Base-by-base conservation (phyloP, 23 red algal species). In the Cyanidioschyzon merolae region DNA sequence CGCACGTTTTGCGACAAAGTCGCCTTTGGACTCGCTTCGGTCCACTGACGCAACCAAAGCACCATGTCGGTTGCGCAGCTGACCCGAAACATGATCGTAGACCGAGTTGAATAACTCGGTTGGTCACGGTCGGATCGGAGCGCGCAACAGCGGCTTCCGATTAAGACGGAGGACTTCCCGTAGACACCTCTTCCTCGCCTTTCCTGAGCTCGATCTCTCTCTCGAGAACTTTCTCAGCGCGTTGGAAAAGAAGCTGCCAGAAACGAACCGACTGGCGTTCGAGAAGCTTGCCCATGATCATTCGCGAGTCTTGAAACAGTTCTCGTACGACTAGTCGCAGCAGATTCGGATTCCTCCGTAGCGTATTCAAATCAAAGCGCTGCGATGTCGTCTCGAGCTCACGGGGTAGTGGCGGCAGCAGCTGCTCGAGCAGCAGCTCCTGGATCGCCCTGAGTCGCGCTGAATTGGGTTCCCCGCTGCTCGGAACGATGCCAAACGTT, bases 401-500 rank as follows among this genome's bases (percentile, higher is more conserved):
- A 7, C 63, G n/a, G 29, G 63, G 63, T 27, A 71, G 63, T 35
- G 63, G 32, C 63, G 63, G 63, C 63, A 71, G 63, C 63, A 71
- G n/a, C 63, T 32, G n/a, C 12, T 7, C 30, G 16, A 35, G n/a
- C 63, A 71, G 32, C 29, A 71, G 2, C 32, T 71, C 63, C 7
- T 35, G 63, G n/a, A 71, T 35, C 63, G 63, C 32, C 7, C 32
- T 35, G 12, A 71, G 63, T 35, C 63, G 63, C 21, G 21, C 63
- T 3, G 7, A 71, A 32, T 71, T 71, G 12, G 63, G 63, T 71
- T 71, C 63, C 21, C 63, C 63, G 63, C 7, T 17, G 12, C 76
- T 39, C 79, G 90, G 90, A 18, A 95, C 38, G 50, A 95, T 34
- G 26, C 90, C 90, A 40, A 78, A 58, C 0, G 85, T 88, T 2